Base-by-base conservation (phyloP, 768 basidiomycete species). In the Termitomyces sp. region DNA sequence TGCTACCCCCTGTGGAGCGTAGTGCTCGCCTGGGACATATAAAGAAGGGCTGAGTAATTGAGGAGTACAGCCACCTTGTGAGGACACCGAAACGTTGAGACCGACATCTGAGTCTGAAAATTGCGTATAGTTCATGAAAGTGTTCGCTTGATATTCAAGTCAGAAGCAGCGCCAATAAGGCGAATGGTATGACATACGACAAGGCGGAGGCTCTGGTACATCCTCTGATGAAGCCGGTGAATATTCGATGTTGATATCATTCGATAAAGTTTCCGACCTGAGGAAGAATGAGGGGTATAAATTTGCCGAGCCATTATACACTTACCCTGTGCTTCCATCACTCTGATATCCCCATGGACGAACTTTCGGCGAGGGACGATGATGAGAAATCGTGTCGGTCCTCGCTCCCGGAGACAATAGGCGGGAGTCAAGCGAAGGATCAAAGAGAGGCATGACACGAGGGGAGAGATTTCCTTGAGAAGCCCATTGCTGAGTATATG, bases 271-370 rank as follows among this genome's bases (percentile, higher is more conserved):
- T 31, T 66, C 60, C n/a, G 65, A 66, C 22, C 66, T 66, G 27
- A 44, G 6, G 45, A 7, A 33, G 27, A 53, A 39, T 48, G 45
- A 48, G 52, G 9, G 55, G 30, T 20, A 30, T 7, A 13, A 22
- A 15, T 9, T 34, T 31, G 34, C 31, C 20, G 34, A 50, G 22
- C 9, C 27, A 37, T 24, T 37, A n/a, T 6, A 27, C 11, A 24
- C 61, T 58, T 57, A 71, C 69, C 67, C 61, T 18, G 68, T 65
- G 39, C 68, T 69, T 36, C 64, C 65, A 24, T 67, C 66, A 24
- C 68, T 67, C 9, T 64, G 61, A 56, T 64, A 67, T 52, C 61
- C 61, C 65, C 64, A 65, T 45, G 67, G 58, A 44, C 63, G 54
- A 54, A 64, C 39, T 41, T 66, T 61, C n/a, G 63, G 55, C 22